Base-by-base conservation (phyloP, 352 stramenopile species). In the Globisporangium rhizosaccharum region DNA sequence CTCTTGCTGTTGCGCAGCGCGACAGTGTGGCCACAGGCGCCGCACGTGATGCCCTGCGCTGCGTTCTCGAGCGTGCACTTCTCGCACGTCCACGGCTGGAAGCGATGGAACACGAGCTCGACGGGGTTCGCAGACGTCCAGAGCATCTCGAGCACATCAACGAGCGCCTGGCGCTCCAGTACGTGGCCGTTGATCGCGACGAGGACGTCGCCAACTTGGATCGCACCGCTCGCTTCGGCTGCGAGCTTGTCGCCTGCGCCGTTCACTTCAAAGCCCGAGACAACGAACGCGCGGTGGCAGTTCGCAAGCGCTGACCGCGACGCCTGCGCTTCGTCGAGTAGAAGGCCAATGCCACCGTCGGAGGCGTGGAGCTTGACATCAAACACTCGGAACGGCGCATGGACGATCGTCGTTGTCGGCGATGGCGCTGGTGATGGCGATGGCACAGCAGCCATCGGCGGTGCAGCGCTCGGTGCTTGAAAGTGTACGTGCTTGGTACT, bases 11-110 rank as follows among this genome's bases (percentile, higher is more conserved):
- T 46, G 41, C 41, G 41, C 41, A 46, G 17, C 3, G 41, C 41
- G 41, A 70, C 66, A 10, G 57, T 53, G 41, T 82, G 59, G 3
- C 73, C 79, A 51, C 85, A 94, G 17, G 72, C 85, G 6, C 62
- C 77, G 55, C 82, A 94, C 14, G 45, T 60, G 2, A 63, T 53
- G 30, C 65, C 68, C 12, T 62, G 65, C 0, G 55, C 25, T 20
- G 78, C 60, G 57, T 94, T 94, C 12, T 86, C 53, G 3, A 94
- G 73, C n/a, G 85, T 94, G 61, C 85, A 94, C 4, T 71, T 72
- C 55, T 73, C 70, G 68, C 85, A 94, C 39, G 73, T 57, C 85
- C 85, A 94, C 15, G 71, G 60, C 48, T 83, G 64, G 14, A 73
- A 62, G 41, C 82, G 82, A 56, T 82, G 67, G 53, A 94, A 91